Evolutionary conservation across 345 rosid species (phyloP).

Genomic region (Microcos paniculata): DNA sequence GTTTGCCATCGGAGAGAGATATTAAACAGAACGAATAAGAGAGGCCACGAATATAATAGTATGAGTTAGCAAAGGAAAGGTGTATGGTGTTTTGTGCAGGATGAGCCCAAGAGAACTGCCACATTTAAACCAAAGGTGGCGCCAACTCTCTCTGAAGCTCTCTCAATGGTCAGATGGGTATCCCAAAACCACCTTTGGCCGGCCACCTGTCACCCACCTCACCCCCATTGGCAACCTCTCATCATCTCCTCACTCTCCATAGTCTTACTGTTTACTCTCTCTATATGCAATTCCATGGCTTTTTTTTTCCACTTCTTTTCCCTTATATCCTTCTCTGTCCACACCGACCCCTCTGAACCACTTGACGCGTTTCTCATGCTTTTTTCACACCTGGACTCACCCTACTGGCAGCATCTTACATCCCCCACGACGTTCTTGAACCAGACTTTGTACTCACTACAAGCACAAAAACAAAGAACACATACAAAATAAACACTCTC

Average conservation of each 20-base stretch:
- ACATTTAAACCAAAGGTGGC: slow-evolving; percentile 40
- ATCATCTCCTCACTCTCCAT: background rate
- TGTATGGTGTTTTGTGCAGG: slow-evolving; percentile 9
- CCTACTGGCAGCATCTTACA: slow-evolving; percentile 28
- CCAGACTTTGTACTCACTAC: slow-evolving; percentile 14
- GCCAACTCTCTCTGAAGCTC: slow-evolving; percentile 26
- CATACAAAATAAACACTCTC: background rate
- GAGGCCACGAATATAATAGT: background rate
- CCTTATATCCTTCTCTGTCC: no score
- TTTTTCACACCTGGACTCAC: slow-evolving; percentile 31
- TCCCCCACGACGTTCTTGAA: slow-evolving; percentile 14
- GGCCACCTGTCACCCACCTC: slow-evolving; percentile 33
- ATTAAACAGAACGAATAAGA: background rate
- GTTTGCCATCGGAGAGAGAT: background rate
- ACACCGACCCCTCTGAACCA: slow-evolving; percentile 10
- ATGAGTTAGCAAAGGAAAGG: background rate
- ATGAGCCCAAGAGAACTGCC: slow-evolving; percentile 16
- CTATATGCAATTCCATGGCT: slow-evolving; percentile 1
- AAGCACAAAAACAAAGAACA: background rate
- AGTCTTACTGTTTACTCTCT: background rate
- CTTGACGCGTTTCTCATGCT: slow-evolving; percentile 34
- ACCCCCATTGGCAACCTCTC: background rate
- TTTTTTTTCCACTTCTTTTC: no score
- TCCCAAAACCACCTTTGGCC: slow-evolving; percentile 32
- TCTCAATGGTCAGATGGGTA: slow-evolving; percentile 35